Base-by-base conservation (phyloP, 352 stramenopile species). In the Phytophthora rubi region DNA sequence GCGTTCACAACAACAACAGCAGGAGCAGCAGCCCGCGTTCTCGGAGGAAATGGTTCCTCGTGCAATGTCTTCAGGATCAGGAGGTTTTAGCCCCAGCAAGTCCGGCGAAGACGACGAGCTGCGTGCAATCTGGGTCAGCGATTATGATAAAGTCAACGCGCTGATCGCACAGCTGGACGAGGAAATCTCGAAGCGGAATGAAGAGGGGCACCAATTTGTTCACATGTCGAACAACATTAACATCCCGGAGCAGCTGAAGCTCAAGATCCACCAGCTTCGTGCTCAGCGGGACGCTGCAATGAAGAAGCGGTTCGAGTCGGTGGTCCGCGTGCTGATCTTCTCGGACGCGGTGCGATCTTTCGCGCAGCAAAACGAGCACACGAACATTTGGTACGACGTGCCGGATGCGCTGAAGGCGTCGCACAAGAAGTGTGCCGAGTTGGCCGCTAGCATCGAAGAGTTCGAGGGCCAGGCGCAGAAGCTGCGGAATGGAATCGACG, bases 251-350 rank as follows among this genome's bases (percentile, higher is more conserved):
- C 70, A 76, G 48, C 58, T 91, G 13, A 85, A 82, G 65, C 49
- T 76, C 26, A 73, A 76, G 67, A 80, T 89, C 28, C 62, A 65
- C 13, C 66, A 78, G 8, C 76, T 85, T 42, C 65, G 65, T 16
- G 45, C 35, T 12, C 59, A 70, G 57, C 63, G 86, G 15, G 68
- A 79, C 15, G 26, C 64, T n/a, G 73, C 74, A 10, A 49, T 75
- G 6, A 78, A 77, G n/a, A 71, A 73, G 47, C 75, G 83, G 18
- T 75, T 77, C 23, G 62, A 81, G 47, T 76, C 78, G 6, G 61
- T 85, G 18, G 73, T 80, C 35, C 83, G 83, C 53, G 81, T 89
- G 35, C 68, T 89, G 26, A 76, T 89, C 42, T 89, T 85, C 57
- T 86, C 82, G 1, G 65, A 77, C 9, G 69, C 80, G n/a, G 73